Conservation (phyloP, 2,329 filamentous ascomycete genomes). For the Pseudogymnoascus sp. region DNA sequence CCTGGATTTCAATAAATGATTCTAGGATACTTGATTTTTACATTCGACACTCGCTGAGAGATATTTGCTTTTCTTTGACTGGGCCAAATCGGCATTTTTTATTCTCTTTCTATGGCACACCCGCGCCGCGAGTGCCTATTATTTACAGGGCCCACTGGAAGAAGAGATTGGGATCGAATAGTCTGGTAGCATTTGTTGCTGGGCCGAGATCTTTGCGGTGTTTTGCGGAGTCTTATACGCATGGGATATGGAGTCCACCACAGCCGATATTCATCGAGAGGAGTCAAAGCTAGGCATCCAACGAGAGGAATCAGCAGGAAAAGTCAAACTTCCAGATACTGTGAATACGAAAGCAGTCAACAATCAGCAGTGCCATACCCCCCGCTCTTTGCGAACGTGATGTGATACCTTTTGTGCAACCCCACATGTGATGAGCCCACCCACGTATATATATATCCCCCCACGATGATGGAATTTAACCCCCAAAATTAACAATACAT, state of each 20-base stretch:
- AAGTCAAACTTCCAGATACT: not conserved
- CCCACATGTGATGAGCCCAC: not conserved
- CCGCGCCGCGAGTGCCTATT: not conserved
- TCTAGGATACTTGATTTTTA: not conserved
- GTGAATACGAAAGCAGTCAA: not conserved
- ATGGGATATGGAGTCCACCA: not conserved
- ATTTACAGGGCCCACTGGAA: not conserved
- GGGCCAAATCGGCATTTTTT: not conserved
- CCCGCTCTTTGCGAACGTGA: not conserved
- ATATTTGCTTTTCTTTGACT: not conserved
- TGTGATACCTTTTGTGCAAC: conserved; percentile 3
- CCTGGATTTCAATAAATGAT: not conserved
- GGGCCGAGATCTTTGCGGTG: not conserved
- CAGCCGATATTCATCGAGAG: not conserved
- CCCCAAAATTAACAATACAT: not conserved
- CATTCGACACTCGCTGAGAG: not conserved
- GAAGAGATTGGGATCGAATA: not conserved
- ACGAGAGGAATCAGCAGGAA: not conserved
- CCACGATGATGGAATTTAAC: conserved; percentile 3
- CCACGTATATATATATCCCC: conserved; percentile 6
- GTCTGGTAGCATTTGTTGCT: not conserved
- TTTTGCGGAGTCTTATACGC: not conserved
- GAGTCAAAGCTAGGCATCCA: not conserved
- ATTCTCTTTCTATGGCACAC: not conserved
- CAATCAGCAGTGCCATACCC: not conserved